phyloP scores from a whole-genome alignment of 2,329 filamentous ascomycete species.

The Penicillium sp. region DNA sequence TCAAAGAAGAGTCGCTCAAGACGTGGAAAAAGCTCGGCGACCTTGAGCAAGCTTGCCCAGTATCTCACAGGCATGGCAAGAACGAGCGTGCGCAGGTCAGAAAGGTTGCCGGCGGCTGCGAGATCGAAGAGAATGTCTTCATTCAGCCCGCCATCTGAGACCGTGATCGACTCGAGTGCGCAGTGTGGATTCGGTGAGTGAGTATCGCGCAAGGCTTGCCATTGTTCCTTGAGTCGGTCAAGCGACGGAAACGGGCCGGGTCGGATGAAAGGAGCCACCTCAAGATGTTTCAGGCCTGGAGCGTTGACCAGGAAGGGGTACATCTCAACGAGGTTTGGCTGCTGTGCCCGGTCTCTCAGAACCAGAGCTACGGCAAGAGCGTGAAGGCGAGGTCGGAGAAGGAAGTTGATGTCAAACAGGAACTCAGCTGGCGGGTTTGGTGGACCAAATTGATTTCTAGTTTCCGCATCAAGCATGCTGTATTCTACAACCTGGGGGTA shows the following conservation, averaged over 20 bases:
- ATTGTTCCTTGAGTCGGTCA: neutral
- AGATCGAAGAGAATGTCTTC: slow-evolving; percentile 1
- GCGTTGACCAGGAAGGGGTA: slow-evolving; percentile 1
- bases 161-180: slow-evolving; percentile 3
- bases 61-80: neutral
- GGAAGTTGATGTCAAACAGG: slow-evolving; percentile 4
- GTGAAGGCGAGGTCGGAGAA: slow-evolving; percentile 2
- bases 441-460: neutral
- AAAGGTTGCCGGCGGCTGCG: slow-evolving; percentile 3
- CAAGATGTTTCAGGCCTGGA: slow-evolving; percentile 5
- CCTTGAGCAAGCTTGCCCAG: neutral
- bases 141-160: neutral
- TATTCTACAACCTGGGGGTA: neutral
- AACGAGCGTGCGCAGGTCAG: slow-evolving; percentile 3
- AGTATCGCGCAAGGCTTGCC: neutral
- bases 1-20: slow-evolving; percentile 7
- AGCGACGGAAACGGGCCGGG: neutral
- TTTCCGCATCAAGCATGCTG: neutral
- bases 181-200: neutral
- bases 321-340: neutral
- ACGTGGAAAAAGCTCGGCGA: slow-evolving; percentile 2
- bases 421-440: neutral
- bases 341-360: neutral
- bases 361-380: neutral
- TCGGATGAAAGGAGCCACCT: neutral